A percentile compares a stretch with the other conserved stretches of the same genome.
phyloP scores from a whole-genome alignment of 1,284 basidiomycete species.

The Bjerkandera adusta region DNA sequence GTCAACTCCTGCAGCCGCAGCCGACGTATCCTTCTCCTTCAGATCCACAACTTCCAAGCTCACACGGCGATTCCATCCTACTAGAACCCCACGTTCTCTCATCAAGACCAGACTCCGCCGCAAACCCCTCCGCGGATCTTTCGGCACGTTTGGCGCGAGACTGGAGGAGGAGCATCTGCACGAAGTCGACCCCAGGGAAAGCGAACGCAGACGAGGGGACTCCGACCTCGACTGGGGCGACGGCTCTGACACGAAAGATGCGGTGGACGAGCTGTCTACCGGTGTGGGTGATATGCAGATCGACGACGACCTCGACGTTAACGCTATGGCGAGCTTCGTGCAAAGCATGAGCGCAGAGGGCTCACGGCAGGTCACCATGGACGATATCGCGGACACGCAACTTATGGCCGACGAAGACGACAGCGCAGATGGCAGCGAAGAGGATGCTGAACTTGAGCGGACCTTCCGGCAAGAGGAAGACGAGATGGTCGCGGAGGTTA shows the following conservation, averaged over 20 bases:
- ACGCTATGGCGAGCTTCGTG: constrained; percentile 55
- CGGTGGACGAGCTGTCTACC: constrained; percentile 34
- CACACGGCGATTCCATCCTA: constrained; percentile 21
- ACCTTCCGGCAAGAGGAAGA: constrained; percentile 34
- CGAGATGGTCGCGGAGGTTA: constrained; percentile 23
- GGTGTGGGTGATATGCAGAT: constrained; percentile 54
- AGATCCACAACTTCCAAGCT: constrained; percentile 10
- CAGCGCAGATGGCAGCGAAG: constrained; percentile 8
- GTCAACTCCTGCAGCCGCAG: too few relatives aligned
- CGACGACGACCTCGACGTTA: constrained; percentile 46
- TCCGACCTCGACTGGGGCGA: constrained; percentile 76
- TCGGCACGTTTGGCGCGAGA: constrained; percentile 54
- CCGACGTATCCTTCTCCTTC: constrained; percentile 25
- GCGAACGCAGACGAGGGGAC: constrained; percentile 57
- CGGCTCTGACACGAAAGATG: constrained; percentile 28
- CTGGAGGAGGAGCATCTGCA: constrained; percentile 52
- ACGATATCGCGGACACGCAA: constrained; percentile 59
- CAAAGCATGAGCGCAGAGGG: constrained; percentile 48
- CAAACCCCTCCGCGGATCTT: constrained; percentile 31
- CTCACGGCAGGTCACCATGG: constrained; percentile 54
- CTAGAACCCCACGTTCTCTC: constrained; percentile 23
- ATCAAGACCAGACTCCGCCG: constrained; percentile 23
- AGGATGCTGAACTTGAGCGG: constrained; percentile 20
- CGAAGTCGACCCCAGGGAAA: constrained; percentile 41
- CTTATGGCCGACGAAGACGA: constrained; percentile 55